Evolutionary conservation across 2,329 filamentous ascomycete genomes (phyloP).

Genomic region (Xylariaceae sp.): DNA sequence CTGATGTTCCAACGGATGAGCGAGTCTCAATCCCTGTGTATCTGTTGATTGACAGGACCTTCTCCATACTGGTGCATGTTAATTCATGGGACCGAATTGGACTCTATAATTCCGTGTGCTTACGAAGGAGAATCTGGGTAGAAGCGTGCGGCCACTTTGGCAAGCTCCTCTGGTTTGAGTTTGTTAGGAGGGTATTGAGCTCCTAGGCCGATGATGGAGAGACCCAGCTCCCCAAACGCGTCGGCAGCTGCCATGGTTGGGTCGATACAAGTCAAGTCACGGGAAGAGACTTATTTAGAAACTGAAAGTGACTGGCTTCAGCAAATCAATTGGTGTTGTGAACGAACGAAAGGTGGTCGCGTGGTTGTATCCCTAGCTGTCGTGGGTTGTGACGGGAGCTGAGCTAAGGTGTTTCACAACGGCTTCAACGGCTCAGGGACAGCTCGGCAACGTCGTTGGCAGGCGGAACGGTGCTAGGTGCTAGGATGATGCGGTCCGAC

Average conservation of each 20-base stretch:
- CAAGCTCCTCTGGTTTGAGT: constrained; percentile 50
- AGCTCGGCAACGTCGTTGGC: background rate
- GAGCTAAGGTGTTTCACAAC: constrained; percentile 11
- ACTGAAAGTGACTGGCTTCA: background rate
- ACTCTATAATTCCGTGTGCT: constrained; percentile 24
- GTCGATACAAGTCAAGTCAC: background rate
- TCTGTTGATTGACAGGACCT: constrained; percentile 61
- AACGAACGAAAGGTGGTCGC: background rate
- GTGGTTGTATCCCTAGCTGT: background rate
- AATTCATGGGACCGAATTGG: background rate
- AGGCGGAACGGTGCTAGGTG: too few relatives aligned
- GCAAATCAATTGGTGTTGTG: too few relatives aligned
- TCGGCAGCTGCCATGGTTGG: constrained; percentile 41
- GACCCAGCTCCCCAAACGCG: constrained; percentile 50
- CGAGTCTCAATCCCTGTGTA: constrained; percentile 64
- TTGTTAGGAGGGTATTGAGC: constrained; percentile 58
- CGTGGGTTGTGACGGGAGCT: constrained; percentile 3
- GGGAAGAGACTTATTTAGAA: background rate
- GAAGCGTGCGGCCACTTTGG: constrained; percentile 52
- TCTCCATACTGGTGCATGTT: constrained; percentile 51
- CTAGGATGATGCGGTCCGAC: too few relatives aligned
- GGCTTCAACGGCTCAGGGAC: constrained; percentile 3
- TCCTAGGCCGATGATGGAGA: constrained; percentile 60
- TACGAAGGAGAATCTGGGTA: constrained; percentile 61
- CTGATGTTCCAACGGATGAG: constrained; percentile 59